Evolutionary conservation across 2,329 filamentous ascomycete genomes (phyloP).

Genomic region (Leptosphaerulina australis): DNA sequence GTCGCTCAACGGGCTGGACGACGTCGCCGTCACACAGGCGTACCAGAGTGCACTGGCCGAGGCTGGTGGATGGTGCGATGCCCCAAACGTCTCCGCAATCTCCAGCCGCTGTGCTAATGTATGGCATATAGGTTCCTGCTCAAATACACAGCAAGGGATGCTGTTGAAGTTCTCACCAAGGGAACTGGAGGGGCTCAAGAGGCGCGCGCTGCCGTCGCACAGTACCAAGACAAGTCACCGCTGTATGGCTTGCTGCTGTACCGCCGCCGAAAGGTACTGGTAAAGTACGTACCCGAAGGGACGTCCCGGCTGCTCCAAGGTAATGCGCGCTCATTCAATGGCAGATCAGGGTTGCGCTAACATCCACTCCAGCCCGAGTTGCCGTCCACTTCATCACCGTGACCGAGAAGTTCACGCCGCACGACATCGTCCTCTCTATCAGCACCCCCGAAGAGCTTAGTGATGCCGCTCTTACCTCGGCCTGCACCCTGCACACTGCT

Average conservation of each 20-base stretch:
- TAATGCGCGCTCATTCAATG: constrained; percentile 47
- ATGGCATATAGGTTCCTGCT: constrained; percentile 78
- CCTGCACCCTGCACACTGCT: constrained; percentile 87
- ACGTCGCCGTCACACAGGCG: constrained; percentile 78
- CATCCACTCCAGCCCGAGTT: constrained; percentile 70
- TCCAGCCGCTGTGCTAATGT: constrained; percentile 33
- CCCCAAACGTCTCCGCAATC: constrained; percentile 15
- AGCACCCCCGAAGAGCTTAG: constrained; percentile 76
- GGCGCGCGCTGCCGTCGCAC: constrained; percentile 75
- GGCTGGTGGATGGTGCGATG: constrained; percentile 88
- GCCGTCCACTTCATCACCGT: constrained; percentile 70
- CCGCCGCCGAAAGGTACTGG: constrained; percentile 82
- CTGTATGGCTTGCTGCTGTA: constrained; percentile 93
- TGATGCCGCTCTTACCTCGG: constrained; percentile 84
- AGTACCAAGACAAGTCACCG: constrained; percentile 83
- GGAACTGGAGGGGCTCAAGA: constrained; percentile 85
- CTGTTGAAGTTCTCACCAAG: constrained; percentile 75
- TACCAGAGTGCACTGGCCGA: constrained; percentile 80
- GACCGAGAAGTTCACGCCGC: constrained; percentile 74
- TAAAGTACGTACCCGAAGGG: constrained; percentile 91
- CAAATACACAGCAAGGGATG: constrained; percentile 88
- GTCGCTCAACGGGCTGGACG: constrained; percentile 96
- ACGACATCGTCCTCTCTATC: constrained; percentile 84
- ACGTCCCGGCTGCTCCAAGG: constrained; percentile 93
- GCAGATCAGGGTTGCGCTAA: constrained; percentile 23